Evolutionary conservation across 768 basidiomycete genomes (phyloP), one percentile per base, ranked within the genome.

Genomic region (Suillus discolor): DNA sequence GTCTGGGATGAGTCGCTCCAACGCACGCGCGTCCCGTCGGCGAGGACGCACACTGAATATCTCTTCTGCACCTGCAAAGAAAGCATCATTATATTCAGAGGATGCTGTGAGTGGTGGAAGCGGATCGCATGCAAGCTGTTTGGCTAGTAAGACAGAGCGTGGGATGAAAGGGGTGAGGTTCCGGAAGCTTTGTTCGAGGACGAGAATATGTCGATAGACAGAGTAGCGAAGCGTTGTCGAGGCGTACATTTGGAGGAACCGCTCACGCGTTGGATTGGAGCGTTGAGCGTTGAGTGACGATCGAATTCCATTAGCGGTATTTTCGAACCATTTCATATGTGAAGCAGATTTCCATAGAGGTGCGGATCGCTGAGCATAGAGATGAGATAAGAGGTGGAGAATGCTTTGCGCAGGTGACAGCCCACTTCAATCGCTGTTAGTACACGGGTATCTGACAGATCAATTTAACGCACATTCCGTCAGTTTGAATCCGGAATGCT

Each of bases 311-410:
- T 77, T 74, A 54, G 90, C 79, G 2, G 87, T 89, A n/a, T 78
- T 75, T 1, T 84, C 72, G 70, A 97, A 87, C 96, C 96, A 98
- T 0, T 82, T 73, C 1, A 84, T 71, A 39, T 84, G 80, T 1
- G 75, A 71, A 0, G 90, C 79, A 16, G 90, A 87, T 79, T 96
- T 98, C 96, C 96, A 99, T 3, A 97, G 74, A 0, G 88, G 74
- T 11, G 78, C 81, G 0, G 93, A 91, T 8, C 94, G 90, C 51
- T 90, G 87, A 4, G 85, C 92, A 74, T 99, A 99, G 28, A 98
- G 86, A 71, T 96, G 93, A 0, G 93, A 91, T 4, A 98, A 84
- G 9, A 97, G 85, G 69, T 97, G 91, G 0, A 94, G 78, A 3
- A 85, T 83, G 11, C 80, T 76, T 31, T 84, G 72, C 18, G 79